These are phyloP conservation scores for Craspedostauros australis DNA, from an alignment of 108 stramenopile genomes.

Conservation along the genomic window DNA sequence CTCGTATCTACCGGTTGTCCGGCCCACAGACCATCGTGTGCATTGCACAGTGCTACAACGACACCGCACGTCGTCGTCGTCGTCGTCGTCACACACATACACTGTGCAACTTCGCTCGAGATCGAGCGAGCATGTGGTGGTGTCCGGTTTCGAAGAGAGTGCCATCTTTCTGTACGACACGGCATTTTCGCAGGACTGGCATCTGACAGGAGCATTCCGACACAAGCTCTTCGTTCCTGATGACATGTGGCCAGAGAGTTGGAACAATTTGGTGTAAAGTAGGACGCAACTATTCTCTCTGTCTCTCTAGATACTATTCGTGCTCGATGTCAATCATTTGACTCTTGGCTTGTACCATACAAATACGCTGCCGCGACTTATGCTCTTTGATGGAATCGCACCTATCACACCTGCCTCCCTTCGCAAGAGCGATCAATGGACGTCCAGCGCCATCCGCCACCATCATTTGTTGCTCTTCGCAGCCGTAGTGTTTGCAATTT, in stretches of 20 bases:
- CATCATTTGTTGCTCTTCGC: too few species aligned
- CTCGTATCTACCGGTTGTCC: conserved; percentile 5
- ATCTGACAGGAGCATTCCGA: conserved; percentile 47
- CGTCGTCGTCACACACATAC: conserved; percentile 10
- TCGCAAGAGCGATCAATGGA: too few species aligned
- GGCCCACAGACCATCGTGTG: conserved; percentile 1
- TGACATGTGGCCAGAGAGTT: conserved; percentile 38
- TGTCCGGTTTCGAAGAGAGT: conserved; percentile 7
- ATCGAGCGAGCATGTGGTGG: conserved; percentile 4
- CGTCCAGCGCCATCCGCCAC: too few species aligned
- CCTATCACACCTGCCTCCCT: too few species aligned
- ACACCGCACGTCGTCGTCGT: neutral
- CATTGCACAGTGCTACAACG: conserved; percentile 27
- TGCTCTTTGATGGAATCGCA: too few species aligned
- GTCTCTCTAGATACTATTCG: too few species aligned
- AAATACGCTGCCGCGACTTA: too few species aligned
- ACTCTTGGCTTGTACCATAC: too few species aligned
- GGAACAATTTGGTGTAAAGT: too few species aligned
- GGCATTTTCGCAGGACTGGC: conserved; percentile 34
- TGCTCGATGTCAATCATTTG: too few species aligned
- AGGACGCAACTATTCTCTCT: too few species aligned
- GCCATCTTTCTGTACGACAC: conserved; percentile 28
- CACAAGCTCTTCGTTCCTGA: conserved; percentile 48
- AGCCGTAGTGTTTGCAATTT: too few species aligned
- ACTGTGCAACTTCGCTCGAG: conserved; percentile 9